Evolutionary conservation across 1,284 basidiomycete species (phyloP).

Genomic region (Trichosporon sp.): DNA sequence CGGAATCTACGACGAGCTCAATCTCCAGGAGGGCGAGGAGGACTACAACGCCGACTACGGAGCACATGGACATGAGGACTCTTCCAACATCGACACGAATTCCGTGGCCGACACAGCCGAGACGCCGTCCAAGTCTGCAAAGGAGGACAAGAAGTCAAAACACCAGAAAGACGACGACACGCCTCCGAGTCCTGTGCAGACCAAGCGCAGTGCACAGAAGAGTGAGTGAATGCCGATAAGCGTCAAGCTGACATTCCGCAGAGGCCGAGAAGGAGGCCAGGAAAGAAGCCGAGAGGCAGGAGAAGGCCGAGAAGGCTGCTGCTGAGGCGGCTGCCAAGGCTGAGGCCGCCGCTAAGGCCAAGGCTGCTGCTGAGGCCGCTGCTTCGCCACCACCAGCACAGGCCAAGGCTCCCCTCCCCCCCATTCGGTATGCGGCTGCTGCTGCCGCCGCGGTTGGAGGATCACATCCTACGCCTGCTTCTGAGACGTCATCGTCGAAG

Average conservation of each 20-base stretch:
- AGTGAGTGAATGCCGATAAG: conserved; percentile 6
- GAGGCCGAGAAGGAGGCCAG: conserved; percentile 16
- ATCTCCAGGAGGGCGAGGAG: conserved; percentile 80
- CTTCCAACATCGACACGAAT: conserved; percentile 50
- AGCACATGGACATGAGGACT: conserved; percentile 59
- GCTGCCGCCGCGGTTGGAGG: conserved; percentile 71
- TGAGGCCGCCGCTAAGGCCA: conserved; percentile 12
- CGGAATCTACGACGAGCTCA: conserved; percentile 96
- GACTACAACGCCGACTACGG: conserved; percentile 69
- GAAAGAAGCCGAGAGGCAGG: conserved; percentile 11
- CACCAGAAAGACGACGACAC: conserved; percentile 10
- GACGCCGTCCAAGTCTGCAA: conserved; percentile 40
- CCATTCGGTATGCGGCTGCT: conserved; percentile 82
- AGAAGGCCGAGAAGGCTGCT: conserved; percentile 7
- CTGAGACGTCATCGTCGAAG: conserved; percentile 51
- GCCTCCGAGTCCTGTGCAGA: conserved; percentile 35
- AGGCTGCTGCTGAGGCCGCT: conserved; percentile 25
- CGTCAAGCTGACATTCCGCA: conserved; percentile 5
- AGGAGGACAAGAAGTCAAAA: conserved; percentile 34
- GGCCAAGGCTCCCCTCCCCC: conserved; percentile 55
- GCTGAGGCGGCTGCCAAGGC: conserved; percentile 14
- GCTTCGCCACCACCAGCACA: conserved; percentile 39
- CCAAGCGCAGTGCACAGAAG: conserved; percentile 23
- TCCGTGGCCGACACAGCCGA: conserved; percentile 48
- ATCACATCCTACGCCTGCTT: conserved; percentile 48